Evolutionary conservation across 371 early-diverging fungal species (phyloP), one percentile per base, ranked within the genome.

Genomic region (Mortierella sp.): DNA sequence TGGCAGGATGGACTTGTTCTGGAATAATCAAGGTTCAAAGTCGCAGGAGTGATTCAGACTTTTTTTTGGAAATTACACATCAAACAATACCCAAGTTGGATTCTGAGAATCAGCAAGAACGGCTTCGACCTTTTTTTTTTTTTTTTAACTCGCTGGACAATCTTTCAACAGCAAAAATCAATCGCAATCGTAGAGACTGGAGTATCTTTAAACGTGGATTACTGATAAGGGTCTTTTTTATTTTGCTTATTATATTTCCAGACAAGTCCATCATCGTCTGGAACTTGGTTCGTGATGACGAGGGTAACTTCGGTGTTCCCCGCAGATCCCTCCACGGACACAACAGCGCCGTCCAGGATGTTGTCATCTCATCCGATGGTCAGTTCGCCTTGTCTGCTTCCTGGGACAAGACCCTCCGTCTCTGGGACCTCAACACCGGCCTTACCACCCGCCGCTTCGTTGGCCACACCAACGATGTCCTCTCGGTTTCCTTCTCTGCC

Each of bases 361-460:
- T 99, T 83, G 97, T 93, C 83, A 93, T 99, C 90, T 97, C 97
- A 74, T 95, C 96, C 69, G 98, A 99, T 85, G 99, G 98, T 86
- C 96, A 96, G 89, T 98, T 95, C 86, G 98, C 96, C 73, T 90
- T 98, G 79, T 96, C 98, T 55, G 97, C 98, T 78, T 98, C 98
- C 56, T 98, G 98, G 98, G 98, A 98, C 89, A 96, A 97, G 93
- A 97, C 98, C 84, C 94, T 98, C 85, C 96, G 99, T 83, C 94
- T 98, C 76, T 98, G 99, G 99, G 97, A 98, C 88, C 87, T 98
- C 85, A 93, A 90, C 92, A 94, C 92, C 70, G 98, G 99, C 75
- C 85, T 87, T 75, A 97, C 98, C 90, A 96, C 96, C 87, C 93
- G 96, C 84, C 93, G 93, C 72, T 98, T 99, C 89, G 92, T 97